These are phyloP conservation scores for Polychytrium aggregatum DNA, from an alignment of 192 early-diverging fungal genomes.

Conservation along the genomic window DNA sequence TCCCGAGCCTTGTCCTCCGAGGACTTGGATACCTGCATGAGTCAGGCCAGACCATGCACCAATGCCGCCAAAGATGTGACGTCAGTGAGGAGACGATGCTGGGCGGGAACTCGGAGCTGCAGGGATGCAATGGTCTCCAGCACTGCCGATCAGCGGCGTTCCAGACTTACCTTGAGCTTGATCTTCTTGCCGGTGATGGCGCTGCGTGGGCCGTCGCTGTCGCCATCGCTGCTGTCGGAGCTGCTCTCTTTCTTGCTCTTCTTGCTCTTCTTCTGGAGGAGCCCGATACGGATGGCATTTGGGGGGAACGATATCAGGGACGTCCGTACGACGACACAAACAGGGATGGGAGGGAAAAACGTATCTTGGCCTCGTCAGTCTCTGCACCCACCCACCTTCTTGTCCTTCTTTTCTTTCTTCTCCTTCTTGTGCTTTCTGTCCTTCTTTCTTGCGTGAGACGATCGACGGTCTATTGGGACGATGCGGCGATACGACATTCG, in stretches of 20 bases:
- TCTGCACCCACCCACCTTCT: conserved; percentile 9
- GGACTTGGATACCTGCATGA: conserved; percentile 13
- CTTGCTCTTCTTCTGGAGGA: conserved; percentile 10
- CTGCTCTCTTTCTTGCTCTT: conserved; percentile 1
- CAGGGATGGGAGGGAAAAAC: no score
- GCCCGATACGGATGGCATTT: not conserved
- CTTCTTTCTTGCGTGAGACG: no score
- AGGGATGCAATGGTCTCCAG: not conserved
- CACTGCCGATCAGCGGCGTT: not conserved
- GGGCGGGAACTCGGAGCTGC: not conserved
- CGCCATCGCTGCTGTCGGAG: conserved; percentile 2
- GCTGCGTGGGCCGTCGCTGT: conserved; percentile 16
- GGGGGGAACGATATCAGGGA: no score
- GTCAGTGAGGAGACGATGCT: not conserved
- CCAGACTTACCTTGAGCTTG: conserved; percentile 28
- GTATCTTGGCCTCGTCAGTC: not conserved
- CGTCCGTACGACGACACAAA: no score
- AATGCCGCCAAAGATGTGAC: no score
- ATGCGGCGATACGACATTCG: no score
- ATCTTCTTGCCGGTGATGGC: conserved; percentile 34
- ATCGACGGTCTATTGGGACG: no score
- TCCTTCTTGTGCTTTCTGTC: conserved; percentile 12
- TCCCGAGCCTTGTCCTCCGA: conserved; percentile 17
- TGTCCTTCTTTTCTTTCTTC: conserved; percentile 12
- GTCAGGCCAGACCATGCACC: no score